Evolutionary conservation across 352 stramenopile species (phyloP), one percentile per base, ranked within the genome.

Genomic region (Globisporangium alternatum): DNA sequence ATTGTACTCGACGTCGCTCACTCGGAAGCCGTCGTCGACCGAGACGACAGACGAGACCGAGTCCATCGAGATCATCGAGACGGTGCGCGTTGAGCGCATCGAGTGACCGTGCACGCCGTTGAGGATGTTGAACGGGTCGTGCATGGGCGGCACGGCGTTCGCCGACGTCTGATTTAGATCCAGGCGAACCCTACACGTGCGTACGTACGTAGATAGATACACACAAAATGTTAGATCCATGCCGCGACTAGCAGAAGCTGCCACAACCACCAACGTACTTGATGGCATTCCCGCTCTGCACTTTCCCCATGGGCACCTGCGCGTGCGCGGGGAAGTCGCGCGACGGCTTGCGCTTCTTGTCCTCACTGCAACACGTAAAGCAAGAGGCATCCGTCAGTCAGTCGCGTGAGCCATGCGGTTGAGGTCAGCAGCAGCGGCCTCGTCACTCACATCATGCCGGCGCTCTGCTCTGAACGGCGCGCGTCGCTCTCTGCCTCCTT

Each of bases 261-360:
- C n/a, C 43, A 3, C 15, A 22, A 21, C 15, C 3, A 48, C 22
- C 6, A 56, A 66, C 67, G 52, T 67, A 80, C 60, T 71, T 76
- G 53, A 72, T 45, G 33, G 72, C 66, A 17, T 48, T 48, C 17
- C 43, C 43, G 60, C 75, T 83, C 49, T 79, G 72, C 12, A 81
- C 60, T 56, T 94, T 94, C 57, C 77, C 80, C 25, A 82, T 56
- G 3, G 83, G 86, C 60, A 90, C 72, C 43, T 88, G 66, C n/a
- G 83, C 80, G 56, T 92, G 79, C 19, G 74, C 82, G 15, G 86
- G 86, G 66, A 94, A 91, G 62, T 91, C 84, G 52, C 75, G 68
- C 62, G 86, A 94, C 3, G 86, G 83, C 71, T 94, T 94, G 62
- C 86, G 83, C 80, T 93, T 93, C 77, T 90, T 90, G 75, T 90